Percentiles rank a stretch among this genome's conserved stretches.
phyloP scores from a whole-genome alignment of 2,329 filamentous ascomycete genomes.

The Neofusicoccum ribis region DNA sequence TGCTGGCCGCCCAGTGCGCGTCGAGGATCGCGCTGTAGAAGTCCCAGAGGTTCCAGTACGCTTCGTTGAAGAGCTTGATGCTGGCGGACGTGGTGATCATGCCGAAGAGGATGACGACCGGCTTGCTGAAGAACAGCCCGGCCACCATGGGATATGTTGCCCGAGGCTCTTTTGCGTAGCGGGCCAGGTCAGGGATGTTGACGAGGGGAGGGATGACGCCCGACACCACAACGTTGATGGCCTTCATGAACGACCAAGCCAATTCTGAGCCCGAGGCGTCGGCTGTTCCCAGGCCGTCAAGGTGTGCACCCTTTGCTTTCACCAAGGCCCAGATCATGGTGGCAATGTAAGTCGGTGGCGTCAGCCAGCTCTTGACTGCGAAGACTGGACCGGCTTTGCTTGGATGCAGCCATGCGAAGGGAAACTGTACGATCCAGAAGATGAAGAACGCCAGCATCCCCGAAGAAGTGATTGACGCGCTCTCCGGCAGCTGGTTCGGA shows the following conservation, averaged over 20 bases:
- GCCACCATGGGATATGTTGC: conserved; percentile 28
- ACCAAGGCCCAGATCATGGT: not conserved
- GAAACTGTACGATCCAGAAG: conserved; percentile 32
- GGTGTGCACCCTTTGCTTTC: not conserved
- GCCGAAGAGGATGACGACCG: conserved; percentile 40
- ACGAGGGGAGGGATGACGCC: conserved; percentile 30
- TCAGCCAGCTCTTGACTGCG: not conserved
- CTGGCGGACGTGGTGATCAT: conserved; percentile 37
- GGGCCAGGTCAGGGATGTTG: conserved; percentile 40
- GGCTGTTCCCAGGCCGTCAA: not conserved
- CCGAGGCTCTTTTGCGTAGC: conserved; percentile 30
- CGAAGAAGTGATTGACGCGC: conserved; percentile 41
- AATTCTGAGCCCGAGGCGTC: not conserved
- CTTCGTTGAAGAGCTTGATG: conserved; percentile 28
- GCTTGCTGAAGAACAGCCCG: conserved; percentile 38
- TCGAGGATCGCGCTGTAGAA: conserved; percentile 38
- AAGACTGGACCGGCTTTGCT: not conserved
- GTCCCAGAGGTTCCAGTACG: conserved; percentile 43
- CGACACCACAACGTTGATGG: conserved; percentile 17
- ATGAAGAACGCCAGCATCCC: conserved; percentile 38
- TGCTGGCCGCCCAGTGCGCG: conserved; percentile 33
- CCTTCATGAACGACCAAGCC: conserved; percentile 4
- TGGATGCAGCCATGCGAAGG: conserved; percentile 33
- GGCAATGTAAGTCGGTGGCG: not conserved
- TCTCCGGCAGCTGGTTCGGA: conserved; percentile 40